Evolutionary conservation across 768 basidiomycete genomes (phyloP).

Genomic region (Boletus bicolor): DNA sequence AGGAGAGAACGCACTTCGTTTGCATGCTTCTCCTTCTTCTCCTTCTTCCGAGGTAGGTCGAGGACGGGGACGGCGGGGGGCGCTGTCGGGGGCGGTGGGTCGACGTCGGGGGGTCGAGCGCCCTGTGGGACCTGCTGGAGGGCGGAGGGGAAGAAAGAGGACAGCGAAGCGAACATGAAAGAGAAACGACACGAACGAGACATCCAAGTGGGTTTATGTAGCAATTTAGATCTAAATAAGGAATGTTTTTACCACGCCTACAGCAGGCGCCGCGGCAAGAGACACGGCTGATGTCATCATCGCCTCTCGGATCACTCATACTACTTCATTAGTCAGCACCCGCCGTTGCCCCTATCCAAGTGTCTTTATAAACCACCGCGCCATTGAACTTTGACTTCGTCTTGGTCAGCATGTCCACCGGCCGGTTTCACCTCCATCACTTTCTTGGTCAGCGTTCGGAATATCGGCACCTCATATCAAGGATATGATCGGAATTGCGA

Average conservation of each 20-base stretch:
- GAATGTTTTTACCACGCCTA: constrained; percentile 14
- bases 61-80: constrained; percentile 18
- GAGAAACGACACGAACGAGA: not conserved
- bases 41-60: constrained; percentile 44
- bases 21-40: constrained; percentile 32
- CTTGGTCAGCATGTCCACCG: too few species aligned
- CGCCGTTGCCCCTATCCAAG: too few species aligned
- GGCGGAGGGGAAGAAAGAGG: constrained; percentile 48
- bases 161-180: constrained; percentile 51
- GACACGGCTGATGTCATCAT: constrained; percentile 2
- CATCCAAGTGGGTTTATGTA: constrained; percentile 16
- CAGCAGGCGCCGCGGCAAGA: not conserved
- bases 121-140: constrained; percentile 38
- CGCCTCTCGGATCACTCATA: constrained; percentile 4
- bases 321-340: not conserved
- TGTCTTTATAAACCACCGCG: too few species aligned
- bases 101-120: constrained; percentile 21
- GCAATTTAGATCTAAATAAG: not conserved
- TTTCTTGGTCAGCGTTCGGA: too few species aligned
- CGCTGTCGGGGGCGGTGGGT: constrained; percentile 6
- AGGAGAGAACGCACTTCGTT: constrained; percentile 43
- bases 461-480: too few species aligned
- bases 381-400: too few species aligned
- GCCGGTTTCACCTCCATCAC: too few species aligned
- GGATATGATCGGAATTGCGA: too few species aligned